Percentiles rank a stretch among this genome's conserved stretches.
Conservation (phyloP, 139 green algal genomes). For the Chlorella sp. region DNA sequence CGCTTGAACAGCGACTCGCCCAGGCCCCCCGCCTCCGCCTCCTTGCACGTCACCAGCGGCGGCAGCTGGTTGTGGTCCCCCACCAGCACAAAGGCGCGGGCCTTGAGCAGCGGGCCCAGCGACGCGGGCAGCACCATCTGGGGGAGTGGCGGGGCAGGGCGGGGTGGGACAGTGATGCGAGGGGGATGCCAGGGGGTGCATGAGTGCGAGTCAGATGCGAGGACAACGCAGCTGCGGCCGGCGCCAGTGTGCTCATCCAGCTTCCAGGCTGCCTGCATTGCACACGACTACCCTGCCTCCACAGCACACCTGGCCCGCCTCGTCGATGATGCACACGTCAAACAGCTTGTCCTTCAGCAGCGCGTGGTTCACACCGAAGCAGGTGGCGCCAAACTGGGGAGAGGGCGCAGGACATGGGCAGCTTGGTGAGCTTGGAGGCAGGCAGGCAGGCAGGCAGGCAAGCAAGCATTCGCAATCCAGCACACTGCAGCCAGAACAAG, state of each 20-base stretch:
- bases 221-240: neutral
- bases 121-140: conserved; percentile 45
- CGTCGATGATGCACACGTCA: conserved; percentile 96
- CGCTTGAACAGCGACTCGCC: conserved; percentile 80
- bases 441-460: neutral
- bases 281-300: neutral
- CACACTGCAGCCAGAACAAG: no score
- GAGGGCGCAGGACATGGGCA: no score
- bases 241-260: neutral
- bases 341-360: conserved; percentile 76
- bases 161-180: neutral
- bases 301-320: conserved; percentile 87
- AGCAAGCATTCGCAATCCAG: neutral
- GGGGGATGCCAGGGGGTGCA: neutral
- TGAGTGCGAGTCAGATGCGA: neutral
- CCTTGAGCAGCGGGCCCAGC: conserved; percentile 72
- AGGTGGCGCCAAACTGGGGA: conserved; percentile 75
- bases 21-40: conserved; percentile 72
- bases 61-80: conserved; percentile 90
- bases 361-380: conserved; percentile 68
- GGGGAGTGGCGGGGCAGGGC: no score
- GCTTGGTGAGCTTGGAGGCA: no score
- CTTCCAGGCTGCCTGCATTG: no score
- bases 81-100: conserved; percentile 70
- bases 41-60: conserved; percentile 63